phyloP scores from a whole-genome alignment of 495 filamentous ascomycete species.

The Aspergillus baeticus region DNA sequence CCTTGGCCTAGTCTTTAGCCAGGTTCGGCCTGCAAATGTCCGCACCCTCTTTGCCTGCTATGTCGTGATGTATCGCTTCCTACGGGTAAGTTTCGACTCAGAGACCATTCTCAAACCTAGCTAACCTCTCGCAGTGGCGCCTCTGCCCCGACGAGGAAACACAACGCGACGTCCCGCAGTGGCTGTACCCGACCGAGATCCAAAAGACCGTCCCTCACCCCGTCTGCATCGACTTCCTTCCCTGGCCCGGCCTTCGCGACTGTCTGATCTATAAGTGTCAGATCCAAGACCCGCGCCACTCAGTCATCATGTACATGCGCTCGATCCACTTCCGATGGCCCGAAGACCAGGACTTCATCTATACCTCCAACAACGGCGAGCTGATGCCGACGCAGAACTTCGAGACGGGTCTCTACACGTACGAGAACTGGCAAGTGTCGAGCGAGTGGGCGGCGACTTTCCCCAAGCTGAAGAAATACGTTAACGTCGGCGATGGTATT shows the following conservation, averaged over 20 bases:
- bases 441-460: constrained; percentile 9
- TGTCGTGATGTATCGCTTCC: constrained; percentile 14
- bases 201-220: constrained; percentile 14
- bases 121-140: constrained; percentile 7
- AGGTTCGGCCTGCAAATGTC: constrained; percentile 14
- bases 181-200: constrained; percentile 16
- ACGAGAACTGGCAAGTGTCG: constrained; percentile 13
- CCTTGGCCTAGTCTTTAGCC: constrained; percentile 12
- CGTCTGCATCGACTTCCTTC: constrained; percentile 16
- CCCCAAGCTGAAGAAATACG: constrained; percentile 3
- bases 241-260: constrained; percentile 13
- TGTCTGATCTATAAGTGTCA: constrained; percentile 3
- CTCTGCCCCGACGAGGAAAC: constrained; percentile 17
- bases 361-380: constrained; percentile 6
- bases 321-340: constrained; percentile 12
- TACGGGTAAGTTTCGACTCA: background rate
- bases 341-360: constrained; percentile 13
- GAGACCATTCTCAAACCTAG: background rate
- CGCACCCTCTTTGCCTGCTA: constrained; percentile 13
- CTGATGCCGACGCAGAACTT: constrained; percentile 10
- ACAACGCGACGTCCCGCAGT: constrained; percentile 12
- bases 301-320: constrained; percentile 14
- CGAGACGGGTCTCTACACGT: constrained; percentile 3
- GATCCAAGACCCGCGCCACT: constrained; percentile 8
- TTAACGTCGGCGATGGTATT: constrained; percentile 6